Evolutionary conservation across 768 basidiomycete species (phyloP), one percentile per base, ranked within the genome.

Genomic region (Pleurotus tuber-regium): DNA sequence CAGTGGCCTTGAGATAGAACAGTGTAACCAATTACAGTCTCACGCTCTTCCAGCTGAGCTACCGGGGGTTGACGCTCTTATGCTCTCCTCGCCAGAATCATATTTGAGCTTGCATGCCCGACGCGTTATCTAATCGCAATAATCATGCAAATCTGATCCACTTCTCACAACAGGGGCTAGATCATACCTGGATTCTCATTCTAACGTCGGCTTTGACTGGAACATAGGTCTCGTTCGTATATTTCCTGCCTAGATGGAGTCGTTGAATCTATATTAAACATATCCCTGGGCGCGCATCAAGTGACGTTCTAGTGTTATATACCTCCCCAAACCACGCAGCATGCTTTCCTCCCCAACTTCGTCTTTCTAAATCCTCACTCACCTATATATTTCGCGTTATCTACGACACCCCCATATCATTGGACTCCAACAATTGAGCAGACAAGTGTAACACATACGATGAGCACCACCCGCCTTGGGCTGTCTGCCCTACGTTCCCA

Each of bases 41-140:
- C 64, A 71, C 71, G 72, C 72, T 74, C 71, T 74, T 75, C 74
- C 74, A 74, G 71, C 73, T 75, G 74, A 74, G 67, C 67, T 69
- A 69, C 56, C 56, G 56, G 57, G 57, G 56, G 58, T 19, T 10
- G 6, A n/a, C n/a, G n/a, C n/a, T n/a, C n/a, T n/a, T n/a, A n/a
- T n/a, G n/a, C n/a, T n/a, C n/a, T n/a, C n/a, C n/a, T n/a, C n/a
- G n/a, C n/a, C n/a, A n/a, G n/a, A n/a, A n/a, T n/a, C n/a, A n/a
- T n/a, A n/a, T n/a, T n/a, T n/a, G n/a, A n/a, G n/a, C n/a, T n/a
- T n/a, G n/a, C n/a, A n/a, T n/a, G n/a, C n/a, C n/a, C n/a, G n/a
- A n/a, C n/a, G n/a, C n/a, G n/a, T n/a, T n/a, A n/a, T n/a, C n/a
- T n/a, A n/a, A n/a, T n/a, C n/a, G n/a, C n/a, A n/a, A n/a, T n/a